phyloP scores from a whole-genome alignment of 441 rosid species.

The Brassica balearica region DNA sequence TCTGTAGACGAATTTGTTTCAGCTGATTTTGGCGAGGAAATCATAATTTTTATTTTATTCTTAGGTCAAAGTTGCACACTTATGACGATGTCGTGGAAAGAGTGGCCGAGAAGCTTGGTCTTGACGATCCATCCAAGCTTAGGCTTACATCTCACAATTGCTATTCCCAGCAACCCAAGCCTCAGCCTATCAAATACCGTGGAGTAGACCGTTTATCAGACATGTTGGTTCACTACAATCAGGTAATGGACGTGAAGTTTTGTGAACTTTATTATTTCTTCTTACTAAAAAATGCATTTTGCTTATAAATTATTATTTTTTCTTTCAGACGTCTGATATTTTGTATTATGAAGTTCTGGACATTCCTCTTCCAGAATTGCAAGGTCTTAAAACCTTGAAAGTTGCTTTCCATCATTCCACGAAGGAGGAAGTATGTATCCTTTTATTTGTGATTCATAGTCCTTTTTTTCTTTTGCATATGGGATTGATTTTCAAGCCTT shows the following conservation, averaged over 20 bases:
- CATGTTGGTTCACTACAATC: constrained; percentile 80
- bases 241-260: constrained; percentile 48
- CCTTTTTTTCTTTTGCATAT: constrained; percentile 27
- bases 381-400: constrained; percentile 73
- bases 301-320: constrained; percentile 31
- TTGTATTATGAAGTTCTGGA: constrained; percentile 77
- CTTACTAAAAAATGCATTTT: constrained; percentile 17
- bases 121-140: constrained; percentile 77
- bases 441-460: constrained; percentile 15
- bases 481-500: background rate
- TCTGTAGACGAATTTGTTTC: constrained; percentile 27
- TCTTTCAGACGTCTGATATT: constrained; percentile 66
- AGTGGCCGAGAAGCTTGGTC: constrained; percentile 62
- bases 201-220: constrained; percentile 70
- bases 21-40: constrained; percentile 16
- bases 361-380: constrained; percentile 80
- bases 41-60: constrained; percentile 12
- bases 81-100: constrained; percentile 81
- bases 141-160: constrained; percentile 82
- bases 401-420: constrained; percentile 77
- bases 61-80: constrained; percentile 68
- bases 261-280: constrained; percentile 9
- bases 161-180: constrained; percentile 83
- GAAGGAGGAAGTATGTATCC: constrained; percentile 69
- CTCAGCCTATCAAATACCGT: constrained; percentile 77